Base-by-base conservation (phyloP, 2,329 filamentous ascomycete genomes). In the Fusarium albidum region DNA sequence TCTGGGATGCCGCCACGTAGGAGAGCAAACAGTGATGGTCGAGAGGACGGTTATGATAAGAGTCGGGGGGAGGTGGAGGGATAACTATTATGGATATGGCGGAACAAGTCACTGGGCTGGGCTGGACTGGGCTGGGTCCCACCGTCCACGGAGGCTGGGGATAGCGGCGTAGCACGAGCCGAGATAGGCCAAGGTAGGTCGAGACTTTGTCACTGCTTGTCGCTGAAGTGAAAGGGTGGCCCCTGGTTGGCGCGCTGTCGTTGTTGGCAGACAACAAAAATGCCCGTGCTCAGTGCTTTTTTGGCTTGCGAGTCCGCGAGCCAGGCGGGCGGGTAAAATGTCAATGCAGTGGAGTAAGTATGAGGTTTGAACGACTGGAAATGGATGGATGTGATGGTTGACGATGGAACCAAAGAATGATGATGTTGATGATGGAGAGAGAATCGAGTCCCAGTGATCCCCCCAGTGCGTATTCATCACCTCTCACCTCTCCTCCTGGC, bases 311-410 rank as follows among this genome's bases (percentile, higher is more conserved):
- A 60, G 57, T 58, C 57, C 53, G 39, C 33, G 57, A 59, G 53
- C 58, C 58, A 61, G 53, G 57, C 58, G 58, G 58, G 54, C 45
- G 58, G 58, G 42, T 61, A 61, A 61, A 48, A 58, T 45, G 39
- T 47, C 34, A 32, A 45, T n/a, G n/a, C n/a, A n/a, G n/a, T n/a
- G n/a, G n/a, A n/a, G n/a, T n/a, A n/a, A n/a, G n/a, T n/a, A n/a
- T n/a, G n/a, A n/a, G 32, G 12, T 25, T 9, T 6, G 18, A 35
- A 18, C 8, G 33, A 26, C 5, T 21, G 11, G 26, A 5, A 10
- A 14, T 34, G 25, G 28, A 40, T 31, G 17, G 15, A 39, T 17
- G 10, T 17, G 14, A 14, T 49, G 31, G 29, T 3, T 21, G 25
- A 14, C 4, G 18, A 11, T 13, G 14, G n/a, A 26, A 8, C 11